Percentiles rank a stretch among this genome's conserved stretches.
phyloP scores from a whole-genome alignment of 108 stramenopile genomes.

The Nitzschia sp. region DNA sequence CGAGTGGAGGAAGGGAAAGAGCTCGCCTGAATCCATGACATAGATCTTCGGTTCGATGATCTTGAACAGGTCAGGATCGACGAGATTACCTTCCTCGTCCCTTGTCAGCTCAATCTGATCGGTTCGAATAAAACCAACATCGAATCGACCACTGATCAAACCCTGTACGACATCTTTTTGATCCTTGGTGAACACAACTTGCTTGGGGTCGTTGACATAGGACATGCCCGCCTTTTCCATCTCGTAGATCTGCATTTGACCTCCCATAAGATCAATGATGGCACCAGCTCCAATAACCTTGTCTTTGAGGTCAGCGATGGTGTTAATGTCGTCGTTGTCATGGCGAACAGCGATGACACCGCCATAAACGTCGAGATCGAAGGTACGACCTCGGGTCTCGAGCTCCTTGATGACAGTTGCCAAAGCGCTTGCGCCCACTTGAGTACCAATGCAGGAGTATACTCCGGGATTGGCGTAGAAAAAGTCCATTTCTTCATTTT shows the following conservation, averaged over 20 bases:
- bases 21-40: slow-evolving; percentile 19
- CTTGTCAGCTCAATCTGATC: slow-evolving; percentile 32
- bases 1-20: slow-evolving; percentile 36
- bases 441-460: slow-evolving; percentile 19
- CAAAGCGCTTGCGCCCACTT: slow-evolving; percentile 11
- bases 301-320: slow-evolving; percentile 27
- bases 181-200: slow-evolving; percentile 36
- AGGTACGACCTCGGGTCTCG: slow-evolving; percentile 1
- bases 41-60: slow-evolving; percentile 22
- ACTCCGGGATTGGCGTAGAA: slow-evolving; percentile 21
- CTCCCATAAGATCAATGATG: slow-evolving; percentile 33
- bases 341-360: slow-evolving; percentile 20
- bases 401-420: slow-evolving; percentile 1
- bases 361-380: slow-evolving; percentile 16
- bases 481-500: slow-evolving; percentile 18
- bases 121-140: slow-evolving; percentile 43
- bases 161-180: slow-evolving; percentile 37
- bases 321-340: slow-evolving; percentile 20
- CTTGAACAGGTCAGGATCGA: slow-evolving; percentile 22
- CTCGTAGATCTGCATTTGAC: slow-evolving; percentile 40
- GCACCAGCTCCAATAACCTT: slow-evolving; percentile 32
- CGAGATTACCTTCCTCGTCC: slow-evolving; percentile 10
- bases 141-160: slow-evolving; percentile 30
- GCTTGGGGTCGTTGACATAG: slow-evolving; percentile 33
- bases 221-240: slow-evolving; percentile 29